These are phyloP conservation scores for Ophiostoma triangulosporum DNA, from an alignment of 2,329 filamentous ascomycete species.

Conservation along the genomic window DNA sequence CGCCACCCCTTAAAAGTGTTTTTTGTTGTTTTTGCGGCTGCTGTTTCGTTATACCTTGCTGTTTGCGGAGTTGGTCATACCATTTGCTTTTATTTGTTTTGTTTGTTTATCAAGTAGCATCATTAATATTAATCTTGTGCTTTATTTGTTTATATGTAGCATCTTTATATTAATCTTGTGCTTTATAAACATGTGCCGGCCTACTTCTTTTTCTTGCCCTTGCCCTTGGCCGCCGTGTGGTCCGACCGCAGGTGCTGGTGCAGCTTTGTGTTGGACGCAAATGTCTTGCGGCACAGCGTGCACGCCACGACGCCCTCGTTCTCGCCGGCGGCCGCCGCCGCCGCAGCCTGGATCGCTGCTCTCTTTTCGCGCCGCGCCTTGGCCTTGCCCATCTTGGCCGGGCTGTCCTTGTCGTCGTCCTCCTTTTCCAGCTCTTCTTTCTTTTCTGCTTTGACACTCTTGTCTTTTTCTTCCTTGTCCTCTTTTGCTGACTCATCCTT, in stretches of 20 bases:
- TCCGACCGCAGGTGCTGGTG: conserved; percentile 11
- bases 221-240: conserved; percentile 6
- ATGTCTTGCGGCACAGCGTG: conserved; percentile 10
- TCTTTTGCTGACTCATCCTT: background rate
- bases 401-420: background rate
- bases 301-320: background rate
- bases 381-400: conserved; percentile 15
- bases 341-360: conserved; percentile 10
- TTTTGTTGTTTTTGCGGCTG: background rate
- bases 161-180: background rate
- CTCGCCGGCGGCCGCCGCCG: background rate
- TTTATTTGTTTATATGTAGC: background rate
- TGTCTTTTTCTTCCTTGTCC: conserved; percentile 25
- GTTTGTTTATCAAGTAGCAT: no score
- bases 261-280: conserved; percentile 13
- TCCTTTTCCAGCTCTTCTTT: background rate
- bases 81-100: background rate
- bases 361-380: conserved; percentile 15
- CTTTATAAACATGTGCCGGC: no score
- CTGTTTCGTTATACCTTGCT: background rate
- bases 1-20: background rate
- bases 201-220: conserved; percentile 9
- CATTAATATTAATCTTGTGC: background rate
- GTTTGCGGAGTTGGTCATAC: background rate
- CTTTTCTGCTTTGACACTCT: conserved; percentile 21